phyloP scores from a whole-genome alignment of 495 filamentous ascomycete genomes.

The Penicillium cosmopolitanum region DNA sequence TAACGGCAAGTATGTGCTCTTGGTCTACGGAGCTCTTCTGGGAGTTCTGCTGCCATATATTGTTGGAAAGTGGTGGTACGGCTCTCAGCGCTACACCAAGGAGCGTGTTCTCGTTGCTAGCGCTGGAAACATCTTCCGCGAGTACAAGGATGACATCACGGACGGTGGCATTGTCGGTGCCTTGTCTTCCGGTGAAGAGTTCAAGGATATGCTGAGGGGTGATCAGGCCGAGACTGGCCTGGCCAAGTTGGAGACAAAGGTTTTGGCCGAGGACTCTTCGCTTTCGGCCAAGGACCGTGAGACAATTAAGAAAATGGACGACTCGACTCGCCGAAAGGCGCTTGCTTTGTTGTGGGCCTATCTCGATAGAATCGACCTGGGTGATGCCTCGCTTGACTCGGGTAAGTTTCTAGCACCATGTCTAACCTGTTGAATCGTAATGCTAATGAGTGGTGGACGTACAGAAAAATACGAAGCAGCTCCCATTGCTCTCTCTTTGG shows the following conservation, averaged over 20 bases:
- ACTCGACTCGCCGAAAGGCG: constrained; percentile 79
- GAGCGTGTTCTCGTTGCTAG: constrained; percentile 90
- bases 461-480: constrained; percentile 75
- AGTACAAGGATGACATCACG: constrained; percentile 81
- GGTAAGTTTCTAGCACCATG: constrained; percentile 54
- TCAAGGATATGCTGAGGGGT: constrained; percentile 70
- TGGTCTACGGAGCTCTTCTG: constrained; percentile 83
- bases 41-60: constrained; percentile 90
- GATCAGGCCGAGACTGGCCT: constrained; percentile 74
- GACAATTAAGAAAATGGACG: constrained; percentile 70
- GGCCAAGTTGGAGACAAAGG: constrained; percentile 77
- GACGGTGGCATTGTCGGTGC: constrained; percentile 79
- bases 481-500: constrained; percentile 81
- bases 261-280: constrained; percentile 61
- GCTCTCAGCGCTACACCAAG: constrained; percentile 86
- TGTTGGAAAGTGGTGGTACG: constrained; percentile 98
- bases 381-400: constrained; percentile 70
- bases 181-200: constrained; percentile 83
- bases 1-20: constrained; percentile 91
- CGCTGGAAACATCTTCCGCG: constrained; percentile 89
- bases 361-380: constrained; percentile 79
- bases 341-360: constrained; percentile 93
- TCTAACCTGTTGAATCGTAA: not conserved
- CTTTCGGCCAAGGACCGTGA: constrained; percentile 58
- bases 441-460: constrained; percentile 13